Base-by-base conservation (phyloP, 495 filamentous ascomycete genomes). In the Thermochaetoides thermophila region DNA sequence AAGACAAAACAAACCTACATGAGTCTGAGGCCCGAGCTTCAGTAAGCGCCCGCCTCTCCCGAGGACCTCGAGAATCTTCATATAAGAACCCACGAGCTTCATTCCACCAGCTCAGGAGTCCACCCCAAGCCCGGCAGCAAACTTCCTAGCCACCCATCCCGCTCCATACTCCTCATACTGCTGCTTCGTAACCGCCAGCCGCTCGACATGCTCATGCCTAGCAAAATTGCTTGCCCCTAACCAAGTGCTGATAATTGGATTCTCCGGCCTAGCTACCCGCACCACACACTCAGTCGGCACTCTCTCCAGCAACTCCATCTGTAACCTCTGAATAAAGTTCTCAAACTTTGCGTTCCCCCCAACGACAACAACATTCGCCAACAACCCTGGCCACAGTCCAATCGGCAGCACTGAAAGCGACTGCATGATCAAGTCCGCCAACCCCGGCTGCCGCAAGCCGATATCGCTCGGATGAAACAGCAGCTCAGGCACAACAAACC, bases 101-200 rank as follows among this genome's bases (percentile, higher is more conserved):
- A n/a, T n/a, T n/a, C n/a, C n/a, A n/a, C n/a, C 6, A 24, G 11
- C 21, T 48, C 37, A 46, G n/a, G 34, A 32, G 10, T 45, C 43
- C 14, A 48, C 32, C 3, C 47, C 45, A 3, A 56, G 32, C 8
- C 60, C 57, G 12, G 47, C 34, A 2, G 61, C 45, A 32, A 95
- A 94, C 48, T 75, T 81, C 39, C 72, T 74, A 21, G 68, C 71
- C 15, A 78, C 66, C 84, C 82, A 95, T 15, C 58, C 66, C 32
- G 74, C 74, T 17, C 89, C 89, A 50, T 82, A 53, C 53, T 99
- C 89, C 31, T 82, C 72, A 53, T 96, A 96, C 48, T 99, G 84
- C 36, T 81, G 69, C 39, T 82, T 80, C 5, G 81, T 86, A 10
- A 95, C 80, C 0, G 73, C 68, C 8, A 84, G 56, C 24, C 61